Conservation (phyloP, 169 alveolate genomes). For the Eimeria falciformis region DNA sequence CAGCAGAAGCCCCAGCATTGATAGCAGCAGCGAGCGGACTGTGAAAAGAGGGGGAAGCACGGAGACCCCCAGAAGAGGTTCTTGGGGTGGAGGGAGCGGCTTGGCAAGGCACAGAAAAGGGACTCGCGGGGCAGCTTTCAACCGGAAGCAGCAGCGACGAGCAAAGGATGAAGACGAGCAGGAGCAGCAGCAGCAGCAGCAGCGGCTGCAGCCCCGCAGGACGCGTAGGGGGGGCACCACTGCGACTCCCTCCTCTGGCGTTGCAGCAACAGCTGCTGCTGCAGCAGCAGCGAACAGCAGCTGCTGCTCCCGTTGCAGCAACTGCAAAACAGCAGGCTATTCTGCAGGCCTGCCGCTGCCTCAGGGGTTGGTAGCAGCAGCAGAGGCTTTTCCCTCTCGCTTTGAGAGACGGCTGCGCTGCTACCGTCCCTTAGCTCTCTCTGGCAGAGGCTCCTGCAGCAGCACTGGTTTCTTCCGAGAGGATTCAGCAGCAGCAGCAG, state of each 20-base stretch:
- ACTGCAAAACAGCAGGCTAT: background rate
- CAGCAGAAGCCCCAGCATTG: background rate
- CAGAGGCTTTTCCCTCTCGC: background rate
- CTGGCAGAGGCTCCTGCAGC: constrained; percentile 17
- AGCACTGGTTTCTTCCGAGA: background rate
- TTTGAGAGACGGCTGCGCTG: background rate
- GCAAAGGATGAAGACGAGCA: background rate
- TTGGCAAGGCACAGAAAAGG: background rate
- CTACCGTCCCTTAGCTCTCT: background rate
- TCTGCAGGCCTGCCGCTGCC: background rate
- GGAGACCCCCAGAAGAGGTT: too few relatives aligned
- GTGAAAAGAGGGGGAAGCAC: background rate
- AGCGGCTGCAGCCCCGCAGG: background rate
- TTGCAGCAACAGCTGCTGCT: constrained; percentile 18
- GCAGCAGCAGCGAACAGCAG: background rate
- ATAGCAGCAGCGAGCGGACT: background rate
- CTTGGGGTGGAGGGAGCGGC: background rate
- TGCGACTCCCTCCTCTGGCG: too few relatives aligned
- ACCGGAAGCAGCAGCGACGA: too few relatives aligned
- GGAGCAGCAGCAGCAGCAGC: constrained; percentile 27
- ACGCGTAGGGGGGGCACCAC: too few relatives aligned
- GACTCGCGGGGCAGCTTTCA: too few relatives aligned
- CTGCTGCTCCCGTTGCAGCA: background rate
- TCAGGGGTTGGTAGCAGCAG: background rate
- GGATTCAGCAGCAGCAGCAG: constrained; percentile 13